Percentiles rank a stretch among this genome's conserved stretches.
Conservation (phyloP, 2,329 filamentous ascomycete species). For the Zymoseptoria passerinii region DNA sequence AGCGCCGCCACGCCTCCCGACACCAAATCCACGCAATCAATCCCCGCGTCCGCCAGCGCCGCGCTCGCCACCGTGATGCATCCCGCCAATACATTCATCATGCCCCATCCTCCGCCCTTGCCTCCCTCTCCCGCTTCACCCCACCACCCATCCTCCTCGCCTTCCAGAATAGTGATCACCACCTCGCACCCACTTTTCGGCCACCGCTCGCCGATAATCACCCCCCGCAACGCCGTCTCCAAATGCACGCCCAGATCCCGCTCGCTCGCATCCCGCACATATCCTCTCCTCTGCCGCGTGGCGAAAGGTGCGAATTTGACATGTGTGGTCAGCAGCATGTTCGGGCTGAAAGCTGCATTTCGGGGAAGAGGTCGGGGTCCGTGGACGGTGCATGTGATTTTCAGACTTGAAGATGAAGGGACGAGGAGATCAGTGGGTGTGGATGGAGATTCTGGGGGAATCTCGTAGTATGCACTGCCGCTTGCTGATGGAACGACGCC, state of each 20-base stretch:
- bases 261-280: slow-evolving; percentile 77
- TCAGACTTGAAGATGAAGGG: slow-evolving; percentile 59
- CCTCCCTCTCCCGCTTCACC: slow-evolving; percentile 39
- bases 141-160: slow-evolving; percentile 71
- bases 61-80: slow-evolving; percentile 92
- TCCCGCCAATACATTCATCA: slow-evolving; percentile 84
- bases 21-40: slow-evolving; percentile 88
- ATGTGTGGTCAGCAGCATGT: slow-evolving; percentile 83
- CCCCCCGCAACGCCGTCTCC: slow-evolving; percentile 80
- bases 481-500: slow-evolving; percentile 88
- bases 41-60: slow-evolving; percentile 86
- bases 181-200: slow-evolving; percentile 98
- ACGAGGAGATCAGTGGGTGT: slow-evolving; percentile 43
- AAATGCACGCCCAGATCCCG: slow-evolving; percentile 84
- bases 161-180: slow-evolving; percentile 85
- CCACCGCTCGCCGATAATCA: slow-evolving; percentile 88
- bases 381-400: slow-evolving; percentile 87
- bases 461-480: slow-evolving; percentile 78
- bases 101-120: slow-evolving; percentile 58
- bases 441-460: slow-evolving; percentile 35
- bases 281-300: slow-evolving; percentile 70
- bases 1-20: slow-evolving; percentile 82
- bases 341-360: slow-evolving; percentile 84
- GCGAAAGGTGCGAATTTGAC: slow-evolving; percentile 97
- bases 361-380: slow-evolving; percentile 84